Base-by-base conservation (phyloP, 1,139 yeast species). In the Zygosaccharomyces pseudobailii region DNA sequence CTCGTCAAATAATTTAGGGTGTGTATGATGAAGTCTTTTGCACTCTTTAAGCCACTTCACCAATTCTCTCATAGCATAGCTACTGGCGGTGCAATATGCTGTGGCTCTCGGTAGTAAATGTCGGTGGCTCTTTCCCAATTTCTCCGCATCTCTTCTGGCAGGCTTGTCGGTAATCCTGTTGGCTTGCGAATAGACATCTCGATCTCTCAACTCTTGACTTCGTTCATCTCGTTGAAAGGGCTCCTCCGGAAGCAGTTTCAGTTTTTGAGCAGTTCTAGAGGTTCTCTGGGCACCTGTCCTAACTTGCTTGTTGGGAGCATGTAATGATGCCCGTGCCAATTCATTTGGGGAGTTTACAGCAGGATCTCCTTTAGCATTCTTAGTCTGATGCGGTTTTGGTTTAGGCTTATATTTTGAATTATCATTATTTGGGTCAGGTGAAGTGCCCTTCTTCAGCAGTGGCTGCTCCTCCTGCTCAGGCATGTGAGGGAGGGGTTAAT, bases 71-170 rank as follows among this genome's bases (percentile, higher is more conserved):
- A 92, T 87, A 55, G 80, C 81, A 63, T 89, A 92, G 22, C 95
- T 82, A 32, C 96, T 92, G 37, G 97, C 89, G 0, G 97, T 90
- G 69, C 97, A 90, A 64, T 89, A 92, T 0, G 96, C 96, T 0
- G 97, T 90, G 2, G 90, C 97, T 56, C 98, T 72, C 1, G 98
- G 95, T 45, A 86, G 71, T 45, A 84, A 67, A 41, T 83, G 85
- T 51, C 98, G 74, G 63, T 92, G 97, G 55, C 87, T 86, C 62
- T 89, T 90, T 5, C 97, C 96, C 50, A 92, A 72, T 36, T 90
- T 79, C 63, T 89, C 97, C 0, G 98, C 98, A 72, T 92, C 97
- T 55, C 84, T 84, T 55, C 97, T 73, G 0, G 98, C 97, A 1
- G 94, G 84, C n/a, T 85, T 77, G 54, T 92, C 97, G 36, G 85